phyloP scores from a whole-genome alignment of 257 asterid species.

The Ligustrum vulgare region DNA sequence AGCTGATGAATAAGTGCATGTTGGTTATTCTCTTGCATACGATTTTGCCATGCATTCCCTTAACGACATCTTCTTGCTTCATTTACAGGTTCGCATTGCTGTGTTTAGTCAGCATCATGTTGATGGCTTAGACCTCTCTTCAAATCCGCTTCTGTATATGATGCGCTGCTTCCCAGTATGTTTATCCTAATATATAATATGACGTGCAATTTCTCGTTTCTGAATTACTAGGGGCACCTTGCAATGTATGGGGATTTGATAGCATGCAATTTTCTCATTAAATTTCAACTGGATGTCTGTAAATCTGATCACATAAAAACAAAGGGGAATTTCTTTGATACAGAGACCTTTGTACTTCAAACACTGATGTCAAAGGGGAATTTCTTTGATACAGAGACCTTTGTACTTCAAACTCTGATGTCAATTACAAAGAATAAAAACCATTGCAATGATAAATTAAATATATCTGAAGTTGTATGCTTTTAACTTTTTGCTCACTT shows the following conservation, averaged over 20 bases:
- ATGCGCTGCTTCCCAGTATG: conserved; percentile 99
- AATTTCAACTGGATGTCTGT: background rate
- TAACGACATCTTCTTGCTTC: background rate
- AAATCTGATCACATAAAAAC: background rate
- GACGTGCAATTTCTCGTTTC: conserved; percentile 11
- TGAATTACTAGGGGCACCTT: conserved; percentile 10
- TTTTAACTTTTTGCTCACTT: background rate
- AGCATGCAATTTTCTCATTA: background rate
- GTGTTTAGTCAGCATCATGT: conserved; percentile 97
- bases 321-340: conserved; percentile 9
- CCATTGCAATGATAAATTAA: conserved; percentile 10
- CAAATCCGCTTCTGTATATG: conserved; percentile 96
- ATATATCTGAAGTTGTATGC: background rate
- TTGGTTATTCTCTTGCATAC: conserved; percentile 8
- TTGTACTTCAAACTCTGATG: conserved; percentile 6
- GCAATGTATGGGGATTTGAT: conserved; percentile 10
- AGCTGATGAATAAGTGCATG: background rate
- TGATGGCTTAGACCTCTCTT: conserved; percentile 94
- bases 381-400: conserved; percentile 12
- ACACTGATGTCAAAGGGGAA: background rate
- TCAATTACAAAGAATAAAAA: conserved; percentile 2
- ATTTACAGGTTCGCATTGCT: conserved; percentile 85
- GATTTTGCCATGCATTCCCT: background rate
- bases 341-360: conserved; percentile 4
- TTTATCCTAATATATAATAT: background rate